Percentiles rank a stretch among this genome's conserved stretches.
Conservation (phyloP, 192 early-diverging fungal genomes). For the Bifiguratus adelaidae region DNA sequence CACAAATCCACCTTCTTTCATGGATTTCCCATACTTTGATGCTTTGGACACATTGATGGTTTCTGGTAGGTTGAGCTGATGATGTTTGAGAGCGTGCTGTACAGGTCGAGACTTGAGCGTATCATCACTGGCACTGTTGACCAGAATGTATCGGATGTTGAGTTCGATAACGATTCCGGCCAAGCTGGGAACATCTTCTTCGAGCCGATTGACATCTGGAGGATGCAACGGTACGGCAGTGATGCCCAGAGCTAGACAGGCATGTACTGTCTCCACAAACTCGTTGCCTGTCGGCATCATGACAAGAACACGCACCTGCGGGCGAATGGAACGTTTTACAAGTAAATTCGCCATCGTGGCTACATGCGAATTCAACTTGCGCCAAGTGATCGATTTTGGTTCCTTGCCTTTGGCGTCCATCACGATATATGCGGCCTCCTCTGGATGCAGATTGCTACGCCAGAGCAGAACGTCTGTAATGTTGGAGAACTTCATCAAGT, state of each 20-base stretch:
- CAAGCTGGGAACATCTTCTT: slow-evolving; percentile 60
- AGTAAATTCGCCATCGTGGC: slow-evolving; percentile 54
- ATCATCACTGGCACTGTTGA: slow-evolving; percentile 53
- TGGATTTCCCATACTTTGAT: slow-evolving; percentile 43
- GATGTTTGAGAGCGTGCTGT: slow-evolving; percentile 39
- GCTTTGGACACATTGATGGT: slow-evolving; percentile 54
- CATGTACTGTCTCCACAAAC: slow-evolving; percentile 57
- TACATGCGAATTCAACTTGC: slow-evolving; percentile 56
- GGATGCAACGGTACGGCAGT: slow-evolving; percentile 59
- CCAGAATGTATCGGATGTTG: slow-evolving; percentile 41
- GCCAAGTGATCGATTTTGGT: slow-evolving; percentile 52
- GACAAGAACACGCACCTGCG: slow-evolving; percentile 49
- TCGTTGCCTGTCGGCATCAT: slow-evolving; percentile 60
- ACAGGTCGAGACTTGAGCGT: slow-evolving; percentile 52
- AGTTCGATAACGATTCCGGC: slow-evolving; percentile 54
- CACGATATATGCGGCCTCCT: slow-evolving; percentile 48
- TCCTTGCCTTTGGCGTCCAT: slow-evolving; percentile 51
- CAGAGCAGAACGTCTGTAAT: slow-evolving; percentile 67
- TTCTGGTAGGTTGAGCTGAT: slow-evolving; percentile 36
- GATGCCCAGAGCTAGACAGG: slow-evolving; percentile 72
- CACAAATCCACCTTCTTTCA: slow-evolving; percentile 48
- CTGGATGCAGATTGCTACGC: slow-evolving; percentile 50
- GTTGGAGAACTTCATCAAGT: slow-evolving; percentile 55
- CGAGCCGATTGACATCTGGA: slow-evolving; percentile 46
- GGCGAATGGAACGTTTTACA: slow-evolving; percentile 42